Percentiles rank a stretch among this genome's conserved stretches.
These are phyloP conservation scores for Citrus hindsii DNA, from an alignment of 345 rosid genomes.

Conservation along the genomic window DNA sequence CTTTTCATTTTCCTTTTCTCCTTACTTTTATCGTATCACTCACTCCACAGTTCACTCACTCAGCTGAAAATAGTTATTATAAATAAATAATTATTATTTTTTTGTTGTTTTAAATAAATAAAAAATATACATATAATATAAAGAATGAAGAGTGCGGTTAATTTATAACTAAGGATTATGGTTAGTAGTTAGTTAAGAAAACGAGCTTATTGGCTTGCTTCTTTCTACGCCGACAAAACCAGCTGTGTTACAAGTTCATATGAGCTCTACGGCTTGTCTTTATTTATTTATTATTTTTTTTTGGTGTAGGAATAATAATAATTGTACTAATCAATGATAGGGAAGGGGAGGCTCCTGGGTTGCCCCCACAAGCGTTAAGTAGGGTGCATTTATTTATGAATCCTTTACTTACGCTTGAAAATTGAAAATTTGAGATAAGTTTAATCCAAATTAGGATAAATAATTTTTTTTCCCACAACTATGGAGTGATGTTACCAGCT, in stretches of 20 bases:
- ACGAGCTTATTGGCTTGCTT: slow-evolving; percentile 12
- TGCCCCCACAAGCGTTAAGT: neutral
- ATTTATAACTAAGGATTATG: slow-evolving; percentile 8
- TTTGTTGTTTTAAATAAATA: neutral
- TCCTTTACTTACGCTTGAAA: neutral
- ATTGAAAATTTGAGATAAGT: neutral
- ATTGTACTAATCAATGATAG: neutral
- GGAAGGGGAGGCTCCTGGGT: neutral
- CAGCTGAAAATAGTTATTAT: neutral
- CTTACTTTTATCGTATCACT: neutral
- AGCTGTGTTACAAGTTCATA: slow-evolving; percentile 3
- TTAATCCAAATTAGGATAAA: neutral
- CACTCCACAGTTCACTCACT: slow-evolving; percentile 3
- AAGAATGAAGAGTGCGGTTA: neutral
- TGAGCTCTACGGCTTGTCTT: neutral
- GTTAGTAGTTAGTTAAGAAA: slow-evolving; percentile 16
- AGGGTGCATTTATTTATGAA: neutral
- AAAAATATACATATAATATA: neutral
- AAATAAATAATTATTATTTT: neutral
- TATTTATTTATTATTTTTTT: no score
- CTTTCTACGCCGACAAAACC: slow-evolving; percentile 33
- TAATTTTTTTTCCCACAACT: neutral
- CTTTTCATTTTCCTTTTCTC: neutral
- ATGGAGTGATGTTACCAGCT: neutral
- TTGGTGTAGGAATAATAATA: neutral